Percentiles rank a stretch among this genome's conserved stretches.
These are phyloP conservation scores for Salix dunnii DNA, from an alignment of 345 rosid genomes.

Conservation along the genomic window DNA sequence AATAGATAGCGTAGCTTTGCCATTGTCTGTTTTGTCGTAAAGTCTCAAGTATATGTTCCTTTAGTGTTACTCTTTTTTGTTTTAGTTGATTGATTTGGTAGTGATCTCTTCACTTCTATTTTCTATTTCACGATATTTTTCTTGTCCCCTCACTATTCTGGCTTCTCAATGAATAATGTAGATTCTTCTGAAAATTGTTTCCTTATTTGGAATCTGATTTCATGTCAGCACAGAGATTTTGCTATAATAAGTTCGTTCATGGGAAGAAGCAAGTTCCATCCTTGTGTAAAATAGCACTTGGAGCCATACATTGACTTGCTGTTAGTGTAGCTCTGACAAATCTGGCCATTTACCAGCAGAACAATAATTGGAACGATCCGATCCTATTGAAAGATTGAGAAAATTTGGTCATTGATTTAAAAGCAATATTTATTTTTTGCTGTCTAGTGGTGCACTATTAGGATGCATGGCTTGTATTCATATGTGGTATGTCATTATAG, in stretches of 20 bases:
- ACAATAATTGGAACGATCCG: not conserved
- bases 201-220: not conserved
- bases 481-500: not conserved
- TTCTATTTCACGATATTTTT: not conserved
- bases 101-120: not conserved
- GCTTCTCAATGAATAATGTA: not conserved
- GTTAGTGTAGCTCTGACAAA: not conserved
- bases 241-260: not conserved
- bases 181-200: not conserved
- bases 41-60: not conserved
- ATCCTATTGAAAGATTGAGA: not conserved
- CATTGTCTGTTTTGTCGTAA: not conserved
- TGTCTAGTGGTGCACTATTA: not conserved
- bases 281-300: not conserved
- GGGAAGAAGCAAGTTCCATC: too few relatives aligned
- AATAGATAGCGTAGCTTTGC: not conserved
- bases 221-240: not conserved
- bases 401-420: not conserved
- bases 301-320: not conserved
- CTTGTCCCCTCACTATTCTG: not conserved
- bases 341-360: not conserved
- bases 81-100: not conserved
- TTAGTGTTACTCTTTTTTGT: not conserved
- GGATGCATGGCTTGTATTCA: not conserved
- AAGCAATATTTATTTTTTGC: not conserved